Evolutionary conservation across 768 basidiomycete genomes (phyloP).

Genomic region (Naganishia kalamii): DNA sequence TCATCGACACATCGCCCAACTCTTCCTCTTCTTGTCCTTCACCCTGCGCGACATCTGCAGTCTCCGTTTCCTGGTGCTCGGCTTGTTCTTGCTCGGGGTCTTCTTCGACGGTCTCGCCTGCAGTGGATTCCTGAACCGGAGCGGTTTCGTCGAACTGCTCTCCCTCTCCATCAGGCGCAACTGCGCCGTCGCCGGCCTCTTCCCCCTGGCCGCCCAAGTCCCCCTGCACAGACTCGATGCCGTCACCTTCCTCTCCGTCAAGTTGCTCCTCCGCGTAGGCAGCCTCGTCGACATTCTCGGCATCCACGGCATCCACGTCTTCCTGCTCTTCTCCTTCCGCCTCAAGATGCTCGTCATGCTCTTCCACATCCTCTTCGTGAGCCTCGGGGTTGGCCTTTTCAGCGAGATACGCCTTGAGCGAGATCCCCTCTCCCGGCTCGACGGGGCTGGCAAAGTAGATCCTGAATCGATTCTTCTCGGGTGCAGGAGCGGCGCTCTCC

Average conservation of each 20-base stretch:
- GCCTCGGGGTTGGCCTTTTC: conserved; percentile 13
- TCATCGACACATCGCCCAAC: conserved; percentile 10
- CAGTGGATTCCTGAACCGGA: background rate
- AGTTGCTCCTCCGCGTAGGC: too few relatives aligned
- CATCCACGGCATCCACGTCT: background rate
- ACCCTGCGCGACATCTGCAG: conserved; percentile 4
- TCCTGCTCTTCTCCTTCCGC: background rate
- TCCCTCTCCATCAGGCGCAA: background rate
- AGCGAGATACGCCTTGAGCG: conserved; percentile 8
- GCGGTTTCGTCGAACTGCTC: background rate
- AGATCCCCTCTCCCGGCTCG: conserved; percentile 14
- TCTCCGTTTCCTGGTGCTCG: conserved; percentile 24
- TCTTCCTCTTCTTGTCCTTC: conserved; percentile 20
- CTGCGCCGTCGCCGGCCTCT: background rate
- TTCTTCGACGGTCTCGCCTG: conserved; percentile 1
- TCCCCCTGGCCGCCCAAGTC: background rate
- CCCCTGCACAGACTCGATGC: too few relatives aligned
- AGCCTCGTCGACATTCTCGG: too few relatives aligned
- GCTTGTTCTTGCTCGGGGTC: conserved; percentile 53
- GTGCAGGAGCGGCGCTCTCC: conserved; percentile 12
- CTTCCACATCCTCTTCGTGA: conserved; percentile 10
- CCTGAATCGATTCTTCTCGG: conserved; percentile 47
- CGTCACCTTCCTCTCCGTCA: background rate
- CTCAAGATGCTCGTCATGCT: background rate
- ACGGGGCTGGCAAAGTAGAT: conserved; percentile 50